Conservation (phyloP, 768 basidiomycete genomes). For the Megacollybia marginata region DNA sequence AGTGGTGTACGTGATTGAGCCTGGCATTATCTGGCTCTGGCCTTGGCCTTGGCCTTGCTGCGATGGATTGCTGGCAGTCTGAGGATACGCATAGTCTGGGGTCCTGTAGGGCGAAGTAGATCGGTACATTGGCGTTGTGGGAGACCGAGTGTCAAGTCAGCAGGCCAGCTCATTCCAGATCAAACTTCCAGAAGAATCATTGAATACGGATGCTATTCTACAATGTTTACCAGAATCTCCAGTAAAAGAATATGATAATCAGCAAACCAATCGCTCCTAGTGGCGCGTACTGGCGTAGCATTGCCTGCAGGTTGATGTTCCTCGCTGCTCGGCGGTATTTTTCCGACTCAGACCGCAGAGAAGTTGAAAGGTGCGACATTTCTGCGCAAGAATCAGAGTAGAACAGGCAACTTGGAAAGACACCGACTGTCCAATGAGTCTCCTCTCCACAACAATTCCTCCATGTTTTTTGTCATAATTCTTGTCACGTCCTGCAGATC, state of each 20-base stretch:
- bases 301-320: slow-evolving; percentile 89
- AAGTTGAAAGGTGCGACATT: slow-evolving; percentile 96
- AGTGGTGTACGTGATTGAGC: slow-evolving; percentile 70
- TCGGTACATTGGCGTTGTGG: slow-evolving; percentile 21
- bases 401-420: not conserved
- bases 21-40: slow-evolving; percentile 43
- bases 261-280: slow-evolving; percentile 77
- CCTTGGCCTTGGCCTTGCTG: not conserved
- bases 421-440: slow-evolving; percentile 90
- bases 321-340: slow-evolving; percentile 94
- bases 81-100: not conserved
- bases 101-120: slow-evolving; percentile 13
- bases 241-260: slow-evolving; percentile 69
- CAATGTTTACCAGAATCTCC: slow-evolving; percentile 56
- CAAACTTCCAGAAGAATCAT: not conserved
- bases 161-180: no score
- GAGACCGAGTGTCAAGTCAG: not conserved
- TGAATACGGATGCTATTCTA: slow-evolving; percentile 2
- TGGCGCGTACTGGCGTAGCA: slow-evolving; percentile 95
- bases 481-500: slow-evolving; percentile 96
- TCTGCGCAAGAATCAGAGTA: slow-evolving; percentile 34
- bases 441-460: slow-evolving; percentile 95
- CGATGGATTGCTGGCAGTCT: not conserved
- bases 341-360: slow-evolving; percentile 91
- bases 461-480: slow-evolving; percentile 99